Percentiles rank a stretch among this genome's conserved stretches.
phyloP scores from a whole-genome alignment of 2,329 filamentous ascomycete species.

The Penicillium sp. region DNA sequence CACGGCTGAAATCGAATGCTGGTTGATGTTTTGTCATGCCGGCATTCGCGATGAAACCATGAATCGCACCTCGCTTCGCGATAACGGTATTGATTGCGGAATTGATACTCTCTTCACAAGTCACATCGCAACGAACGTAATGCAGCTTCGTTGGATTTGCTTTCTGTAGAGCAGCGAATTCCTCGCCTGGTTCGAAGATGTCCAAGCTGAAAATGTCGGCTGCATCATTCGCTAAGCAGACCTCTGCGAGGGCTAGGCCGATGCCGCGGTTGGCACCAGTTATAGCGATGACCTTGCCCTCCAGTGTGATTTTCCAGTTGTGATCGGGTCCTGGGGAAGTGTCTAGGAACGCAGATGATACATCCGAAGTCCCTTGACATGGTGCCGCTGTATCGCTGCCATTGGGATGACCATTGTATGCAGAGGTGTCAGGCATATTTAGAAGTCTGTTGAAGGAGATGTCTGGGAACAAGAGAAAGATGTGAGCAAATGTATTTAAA shows the following conservation, averaged over 20 bases:
- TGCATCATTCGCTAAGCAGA: constrained; percentile 52
- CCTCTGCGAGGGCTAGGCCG: constrained; percentile 53
- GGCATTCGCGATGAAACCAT: constrained; percentile 50
- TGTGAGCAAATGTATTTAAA: too few species aligned
- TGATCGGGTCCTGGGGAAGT: constrained; percentile 30
- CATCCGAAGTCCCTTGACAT: too few species aligned
- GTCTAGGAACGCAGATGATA: too few species aligned
- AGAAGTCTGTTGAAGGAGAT: too few species aligned
- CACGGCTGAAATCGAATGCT: constrained; percentile 49
- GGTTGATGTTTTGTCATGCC: constrained; percentile 53
- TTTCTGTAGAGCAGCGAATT: constrained; percentile 43
- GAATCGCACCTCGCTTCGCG: constrained; percentile 44
- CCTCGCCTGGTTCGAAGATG: constrained; percentile 42
- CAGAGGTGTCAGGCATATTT: too few species aligned
- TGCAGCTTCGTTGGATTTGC: constrained; percentile 47
- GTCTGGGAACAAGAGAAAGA: too few species aligned
- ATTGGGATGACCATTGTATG: too few species aligned
- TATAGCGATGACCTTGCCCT: constrained; percentile 45
- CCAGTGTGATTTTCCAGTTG: constrained; percentile 52
- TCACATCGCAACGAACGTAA: constrained; percentile 54
- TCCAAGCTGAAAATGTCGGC: constrained; percentile 33
- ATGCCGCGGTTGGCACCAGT: constrained; percentile 40
- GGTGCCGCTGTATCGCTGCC: too few species aligned
- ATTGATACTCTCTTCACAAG: constrained; percentile 46
- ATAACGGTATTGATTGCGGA: constrained; percentile 49